phyloP scores from a whole-genome alignment of 129 eudicot genomes.

The Flaveria bidentis region DNA sequence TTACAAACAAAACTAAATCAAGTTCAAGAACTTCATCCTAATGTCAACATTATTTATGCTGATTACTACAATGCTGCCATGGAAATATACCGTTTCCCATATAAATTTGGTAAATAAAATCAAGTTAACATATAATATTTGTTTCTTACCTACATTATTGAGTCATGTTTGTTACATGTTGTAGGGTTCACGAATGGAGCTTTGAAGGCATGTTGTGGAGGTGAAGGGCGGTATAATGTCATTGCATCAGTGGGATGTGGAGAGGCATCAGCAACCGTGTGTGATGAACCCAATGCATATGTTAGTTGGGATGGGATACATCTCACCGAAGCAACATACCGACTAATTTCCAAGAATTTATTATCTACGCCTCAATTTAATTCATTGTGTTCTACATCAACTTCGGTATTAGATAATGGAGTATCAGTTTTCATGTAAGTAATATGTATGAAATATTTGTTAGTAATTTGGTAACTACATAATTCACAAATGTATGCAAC shows the following conservation, averaged over 20 bases:
- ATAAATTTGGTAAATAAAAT: slow-evolving; percentile 35
- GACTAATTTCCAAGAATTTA: slow-evolving; percentile 17
- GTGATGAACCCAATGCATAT: slow-evolving; percentile 30
- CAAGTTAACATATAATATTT: too few species aligned
- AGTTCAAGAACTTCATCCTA: slow-evolving; percentile 36
- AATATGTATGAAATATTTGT: not conserved
- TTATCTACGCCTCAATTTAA: slow-evolving; percentile 24
- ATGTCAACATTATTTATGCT: slow-evolving; percentile 45
- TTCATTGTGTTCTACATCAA: slow-evolving; percentile 12
- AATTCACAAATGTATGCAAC: too few species aligned
- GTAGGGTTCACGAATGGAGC: slow-evolving; percentile 29
- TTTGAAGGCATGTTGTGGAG: slow-evolving; percentile 35
- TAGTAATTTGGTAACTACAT: too few species aligned
- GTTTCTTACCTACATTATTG: not conserved
- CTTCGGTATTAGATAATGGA: not conserved
- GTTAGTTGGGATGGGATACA: slow-evolving; percentile 40
- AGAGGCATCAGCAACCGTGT: slow-evolving; percentile 7
- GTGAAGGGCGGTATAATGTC: slow-evolving; percentile 26
- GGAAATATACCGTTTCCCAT: slow-evolving; percentile 40
- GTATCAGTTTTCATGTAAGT: not conserved
- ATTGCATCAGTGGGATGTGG: slow-evolving; percentile 1
- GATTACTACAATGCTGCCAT: slow-evolving; percentile 54
- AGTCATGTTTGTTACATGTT: not conserved
- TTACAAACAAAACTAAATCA: slow-evolving; percentile 29
- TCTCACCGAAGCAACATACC: slow-evolving; percentile 25